A percentile compares a stretch with the other conserved stretches of the same genome.
phyloP scores from a whole-genome alignment of 495 filamentous ascomycete species.

The Neurospora sublineolata region DNA sequence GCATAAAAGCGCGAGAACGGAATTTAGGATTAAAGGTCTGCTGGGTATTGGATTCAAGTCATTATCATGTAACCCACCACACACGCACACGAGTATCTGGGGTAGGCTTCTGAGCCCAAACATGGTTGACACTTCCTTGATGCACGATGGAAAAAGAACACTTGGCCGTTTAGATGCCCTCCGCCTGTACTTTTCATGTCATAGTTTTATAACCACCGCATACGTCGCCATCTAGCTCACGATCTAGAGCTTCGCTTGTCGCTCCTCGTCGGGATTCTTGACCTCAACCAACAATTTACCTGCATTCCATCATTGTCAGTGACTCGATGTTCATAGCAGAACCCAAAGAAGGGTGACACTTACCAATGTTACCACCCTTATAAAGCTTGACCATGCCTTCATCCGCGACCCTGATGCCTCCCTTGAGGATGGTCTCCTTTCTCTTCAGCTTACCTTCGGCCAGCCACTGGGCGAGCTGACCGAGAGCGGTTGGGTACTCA shows the following conservation, averaged over 20 bases:
- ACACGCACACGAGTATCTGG: neutral
- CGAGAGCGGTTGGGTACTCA: constrained; percentile 27
- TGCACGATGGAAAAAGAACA: neutral
- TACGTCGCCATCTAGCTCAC: neutral
- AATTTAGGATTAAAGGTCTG: neutral
- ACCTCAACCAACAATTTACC: constrained; percentile 23
- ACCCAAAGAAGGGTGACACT: constrained; percentile 1
- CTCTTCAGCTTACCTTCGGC: constrained; percentile 43
- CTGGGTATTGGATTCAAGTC: neutral
- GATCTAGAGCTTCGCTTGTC: neutral
- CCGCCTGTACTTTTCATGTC: neutral
- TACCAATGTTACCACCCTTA: constrained; percentile 45
- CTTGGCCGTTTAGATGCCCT: neutral
- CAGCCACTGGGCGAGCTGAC: constrained; percentile 41
- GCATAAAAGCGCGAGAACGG: neutral
- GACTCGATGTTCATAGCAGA: neutral
- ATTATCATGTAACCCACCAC: neutral
- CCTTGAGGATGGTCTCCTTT: constrained; percentile 45
- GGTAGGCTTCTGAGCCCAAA: neutral
- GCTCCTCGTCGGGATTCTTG: constrained; percentile 14
- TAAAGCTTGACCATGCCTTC: constrained; percentile 40
- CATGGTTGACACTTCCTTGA: neutral
- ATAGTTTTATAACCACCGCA: neutral
- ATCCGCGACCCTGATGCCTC: constrained; percentile 40
- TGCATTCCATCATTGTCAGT: constrained; percentile 2